Evolutionary conservation across 805 yeast species (phyloP).

Genomic region (Limtongozyma cylindracea): DNA sequence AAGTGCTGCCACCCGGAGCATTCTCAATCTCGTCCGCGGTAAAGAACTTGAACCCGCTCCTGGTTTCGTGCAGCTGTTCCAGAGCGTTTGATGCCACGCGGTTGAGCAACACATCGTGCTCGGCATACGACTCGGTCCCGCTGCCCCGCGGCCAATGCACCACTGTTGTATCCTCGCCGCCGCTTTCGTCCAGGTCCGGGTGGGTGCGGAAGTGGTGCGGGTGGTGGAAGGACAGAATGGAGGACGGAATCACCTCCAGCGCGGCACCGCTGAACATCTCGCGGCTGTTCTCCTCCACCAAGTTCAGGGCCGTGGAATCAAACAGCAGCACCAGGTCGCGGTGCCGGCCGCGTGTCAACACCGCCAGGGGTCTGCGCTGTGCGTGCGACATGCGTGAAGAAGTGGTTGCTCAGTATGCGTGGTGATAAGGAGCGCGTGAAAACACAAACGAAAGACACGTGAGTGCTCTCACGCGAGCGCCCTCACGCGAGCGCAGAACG

Average conservation of each 20-base stretch:
- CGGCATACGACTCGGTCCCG: constrained; percentile 9
- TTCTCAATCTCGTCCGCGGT: constrained; percentile 59
- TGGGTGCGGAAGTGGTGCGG: constrained; percentile 12
- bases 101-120: constrained; percentile 7
- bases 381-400: too few relatives aligned
- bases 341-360: constrained; percentile 6
- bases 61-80: constrained; percentile 6
- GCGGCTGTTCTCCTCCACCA: constrained; percentile 30
- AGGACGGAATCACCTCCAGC: constrained; percentile 50
- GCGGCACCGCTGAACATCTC: constrained; percentile 66
- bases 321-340: constrained; percentile 10
- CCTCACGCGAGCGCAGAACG: too few relatives aligned
- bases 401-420: too few relatives aligned
- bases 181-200: too few relatives aligned
- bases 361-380: too few relatives aligned
- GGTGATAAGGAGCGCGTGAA: too few relatives aligned
- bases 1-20: constrained; percentile 74
- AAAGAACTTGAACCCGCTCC: constrained; percentile 47
- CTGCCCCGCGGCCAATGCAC: too few relatives aligned
- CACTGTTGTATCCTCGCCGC: too few relatives aligned
- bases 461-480: too few relatives aligned
- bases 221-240: constrained; percentile 55
- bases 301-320: constrained; percentile 7
- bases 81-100: constrained; percentile 13
- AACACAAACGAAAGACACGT: too few relatives aligned